Percentiles rank a stretch among this genome's conserved stretches.
phyloP scores from a whole-genome alignment of 1,284 basidiomycete genomes.

The Phellopilus nigrolimitatus region DNA sequence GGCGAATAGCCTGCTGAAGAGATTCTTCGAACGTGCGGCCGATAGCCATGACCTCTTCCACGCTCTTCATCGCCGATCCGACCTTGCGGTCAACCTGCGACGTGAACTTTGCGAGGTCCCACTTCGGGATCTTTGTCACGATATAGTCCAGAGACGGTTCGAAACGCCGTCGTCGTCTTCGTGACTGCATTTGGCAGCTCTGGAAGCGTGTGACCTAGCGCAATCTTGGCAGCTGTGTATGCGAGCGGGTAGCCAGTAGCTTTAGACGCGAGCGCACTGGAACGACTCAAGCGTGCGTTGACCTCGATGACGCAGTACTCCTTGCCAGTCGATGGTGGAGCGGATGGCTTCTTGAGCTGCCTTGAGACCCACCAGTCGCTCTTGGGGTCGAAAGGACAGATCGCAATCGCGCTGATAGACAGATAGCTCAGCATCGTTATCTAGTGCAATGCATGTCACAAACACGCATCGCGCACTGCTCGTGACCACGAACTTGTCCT shows the following conservation, averaged over 20 bases:
- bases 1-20: conserved; percentile 97
- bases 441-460: not conserved
- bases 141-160: conserved; percentile 99
- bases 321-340: conserved; percentile 95
- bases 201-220: no score
- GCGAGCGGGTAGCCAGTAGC: no score
- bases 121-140: conserved; percentile 99
- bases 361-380: conserved; percentile 99
- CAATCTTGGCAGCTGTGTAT: no score
- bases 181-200: no score
- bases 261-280: conserved; percentile 97
- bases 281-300: conserved; percentile 96
- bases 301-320: conserved; percentile 99
- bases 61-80: no score
- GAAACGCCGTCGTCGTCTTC: conserved; percentile 99
- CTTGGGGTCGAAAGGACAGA: conserved; percentile 94
- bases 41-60: conserved; percentile 99
- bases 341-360: conserved; percentile 93
- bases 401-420: conserved; percentile 76
- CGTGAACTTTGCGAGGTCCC: no score
- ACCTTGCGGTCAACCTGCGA: no score
- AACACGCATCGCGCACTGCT: conserved; percentile 80
- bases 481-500: conserved; percentile 99
- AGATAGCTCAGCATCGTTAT: conserved; percentile 8
- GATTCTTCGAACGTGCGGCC: conserved; percentile 99